Evolutionary conservation across 1,284 basidiomycete genomes (phyloP).

Genomic region (Ganoderma sinense): DNA sequence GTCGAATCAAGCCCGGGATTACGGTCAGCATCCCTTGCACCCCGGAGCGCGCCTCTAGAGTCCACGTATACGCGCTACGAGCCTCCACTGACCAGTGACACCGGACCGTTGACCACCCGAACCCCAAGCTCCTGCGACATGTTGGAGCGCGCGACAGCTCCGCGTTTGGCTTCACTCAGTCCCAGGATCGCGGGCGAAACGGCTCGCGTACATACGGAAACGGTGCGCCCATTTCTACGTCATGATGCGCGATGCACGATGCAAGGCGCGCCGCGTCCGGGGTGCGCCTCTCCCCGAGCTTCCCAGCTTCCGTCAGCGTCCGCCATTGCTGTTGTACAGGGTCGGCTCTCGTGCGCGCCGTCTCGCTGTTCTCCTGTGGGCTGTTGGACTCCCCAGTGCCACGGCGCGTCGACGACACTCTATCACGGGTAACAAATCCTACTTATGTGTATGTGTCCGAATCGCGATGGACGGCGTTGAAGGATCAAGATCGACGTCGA

Average conservation of each 20-base stretch:
- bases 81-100: neutral
- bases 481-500: neutral
- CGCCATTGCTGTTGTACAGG: neutral
- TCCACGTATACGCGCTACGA: neutral
- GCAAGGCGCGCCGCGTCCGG: neutral
- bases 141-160: neutral
- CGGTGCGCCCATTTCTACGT: conserved; percentile 1
- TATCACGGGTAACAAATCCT: neutral
- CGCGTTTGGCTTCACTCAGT: neutral
- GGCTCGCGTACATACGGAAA: neutral
- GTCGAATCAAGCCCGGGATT: neutral
- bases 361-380: too few relatives aligned
- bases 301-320: neutral
- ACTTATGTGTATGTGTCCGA: neutral
- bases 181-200: neutral
- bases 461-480: neutral
- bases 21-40: neutral
- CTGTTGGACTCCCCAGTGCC: neutral
- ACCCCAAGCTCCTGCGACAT: neutral
- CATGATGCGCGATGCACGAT: neutral
- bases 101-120: neutral
- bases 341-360: neutral
- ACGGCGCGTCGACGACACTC: neutral
- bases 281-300: neutral
- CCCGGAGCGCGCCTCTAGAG: neutral